Percentiles rank a stretch among this genome's conserved stretches.
Conservation (phyloP, 352 stramenopile genomes). For the Globisporangium spiculum region DNA sequence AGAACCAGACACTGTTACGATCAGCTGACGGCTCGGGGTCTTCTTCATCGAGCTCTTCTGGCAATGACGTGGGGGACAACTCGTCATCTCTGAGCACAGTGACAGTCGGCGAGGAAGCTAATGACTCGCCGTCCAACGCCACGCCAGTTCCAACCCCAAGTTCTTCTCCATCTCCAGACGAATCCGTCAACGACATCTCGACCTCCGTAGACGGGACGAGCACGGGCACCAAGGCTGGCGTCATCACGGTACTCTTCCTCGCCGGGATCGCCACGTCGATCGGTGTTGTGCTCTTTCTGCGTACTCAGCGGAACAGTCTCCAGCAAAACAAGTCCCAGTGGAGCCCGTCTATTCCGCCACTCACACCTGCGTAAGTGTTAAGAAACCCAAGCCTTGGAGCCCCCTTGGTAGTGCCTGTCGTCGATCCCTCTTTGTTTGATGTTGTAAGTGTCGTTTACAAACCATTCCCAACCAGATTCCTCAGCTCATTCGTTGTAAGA, state of each 20-base stretch:
- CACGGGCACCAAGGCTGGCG: slow-evolving; percentile 1
- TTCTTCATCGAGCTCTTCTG: not conserved
- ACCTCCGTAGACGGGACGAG: not conserved
- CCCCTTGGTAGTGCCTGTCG: too few species aligned
- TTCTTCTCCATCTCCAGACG: not conserved
- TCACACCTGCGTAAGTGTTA: not conserved
- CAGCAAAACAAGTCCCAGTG: not conserved
- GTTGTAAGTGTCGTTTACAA: not conserved
- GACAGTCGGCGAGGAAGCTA: too few species aligned
- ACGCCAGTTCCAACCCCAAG: not conserved
- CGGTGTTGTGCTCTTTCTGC: slow-evolving; percentile 2
- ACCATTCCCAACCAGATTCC: too few species aligned
- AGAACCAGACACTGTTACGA: not conserved
- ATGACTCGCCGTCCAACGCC: not conserved
- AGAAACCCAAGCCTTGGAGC: not conserved
- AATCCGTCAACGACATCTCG: slow-evolving; percentile 3
- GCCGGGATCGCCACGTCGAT: not conserved
- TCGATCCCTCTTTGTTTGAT: not conserved
- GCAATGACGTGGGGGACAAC: not conserved
- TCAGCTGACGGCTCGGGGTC: not conserved
- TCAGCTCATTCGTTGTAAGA: not conserved
- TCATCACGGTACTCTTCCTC: slow-evolving; percentile 4
- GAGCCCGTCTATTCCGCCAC: not conserved
- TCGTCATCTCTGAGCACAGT: not conserved
- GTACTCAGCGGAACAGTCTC: not conserved